These are phyloP conservation scores for Pythium myriotylum DNA, from an alignment of 352 stramenopile species.

Conservation along the genomic window DNA sequence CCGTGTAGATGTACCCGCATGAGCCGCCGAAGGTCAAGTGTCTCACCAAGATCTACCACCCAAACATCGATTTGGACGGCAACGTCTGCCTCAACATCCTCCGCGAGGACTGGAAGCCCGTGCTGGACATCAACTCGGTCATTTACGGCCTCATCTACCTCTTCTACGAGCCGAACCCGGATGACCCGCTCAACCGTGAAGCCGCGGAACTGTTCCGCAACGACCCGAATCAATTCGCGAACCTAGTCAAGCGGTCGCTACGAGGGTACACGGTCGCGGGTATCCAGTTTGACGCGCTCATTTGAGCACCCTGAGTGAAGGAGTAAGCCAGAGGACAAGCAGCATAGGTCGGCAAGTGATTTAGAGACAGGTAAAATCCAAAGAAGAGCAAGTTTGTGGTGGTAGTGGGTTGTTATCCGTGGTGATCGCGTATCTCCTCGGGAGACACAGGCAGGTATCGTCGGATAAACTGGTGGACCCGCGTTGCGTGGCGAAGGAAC, in stretches of 20 bases:
- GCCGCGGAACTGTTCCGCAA: constrained; percentile 96
- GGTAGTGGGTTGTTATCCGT: constrained; percentile 1
- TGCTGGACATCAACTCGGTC: constrained; percentile 99
- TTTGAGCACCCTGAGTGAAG: constrained; percentile 22
- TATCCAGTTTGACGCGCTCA: constrained; percentile 82
- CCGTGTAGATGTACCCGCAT: constrained; percentile 91
- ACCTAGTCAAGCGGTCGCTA: constrained; percentile 87
- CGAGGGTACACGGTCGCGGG: constrained; percentile 81
- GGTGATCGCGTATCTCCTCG: constrained; percentile 53
- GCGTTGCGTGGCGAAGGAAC: constrained; percentile 55
- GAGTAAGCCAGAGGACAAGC: background rate
- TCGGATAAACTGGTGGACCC: constrained; percentile 72
- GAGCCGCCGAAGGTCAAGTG: constrained; percentile 98
- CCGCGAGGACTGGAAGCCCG: constrained; percentile 98
- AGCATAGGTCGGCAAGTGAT: constrained; percentile 6
- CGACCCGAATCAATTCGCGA: constrained; percentile 92
- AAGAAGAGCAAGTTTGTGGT: background rate
- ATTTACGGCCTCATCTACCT: constrained; percentile 99
- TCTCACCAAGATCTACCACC: constrained; percentile 98
- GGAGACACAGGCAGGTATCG: constrained; percentile 66
- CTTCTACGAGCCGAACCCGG: constrained; percentile 99
- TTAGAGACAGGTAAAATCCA: constrained; percentile 23
- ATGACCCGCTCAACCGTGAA: constrained; percentile 98
- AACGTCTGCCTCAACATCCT: constrained; percentile 99
- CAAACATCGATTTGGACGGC: constrained; percentile 98